Percentiles rank a stretch among this genome's conserved stretches.
phyloP scores from a whole-genome alignment of 192 early-diverging fungal species.

The Coemansia sp. region DNA sequence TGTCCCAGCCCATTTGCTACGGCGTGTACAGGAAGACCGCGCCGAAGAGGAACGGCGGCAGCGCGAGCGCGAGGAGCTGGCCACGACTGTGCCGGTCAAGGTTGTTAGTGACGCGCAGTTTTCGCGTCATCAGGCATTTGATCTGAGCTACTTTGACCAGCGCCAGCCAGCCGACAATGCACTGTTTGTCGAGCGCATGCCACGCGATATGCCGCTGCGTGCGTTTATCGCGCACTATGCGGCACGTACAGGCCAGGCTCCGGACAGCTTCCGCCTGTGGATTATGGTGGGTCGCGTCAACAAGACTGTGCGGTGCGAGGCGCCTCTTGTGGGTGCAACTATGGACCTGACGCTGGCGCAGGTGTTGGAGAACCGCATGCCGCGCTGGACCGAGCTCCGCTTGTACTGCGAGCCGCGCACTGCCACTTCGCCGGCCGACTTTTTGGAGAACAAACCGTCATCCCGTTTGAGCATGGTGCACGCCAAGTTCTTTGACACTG shows the following conservation, averaged over 20 bases:
- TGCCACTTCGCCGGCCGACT: slow-evolving; percentile 14
- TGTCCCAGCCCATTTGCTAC: slow-evolving; percentile 78
- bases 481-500: slow-evolving; percentile 82
- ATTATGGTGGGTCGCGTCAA: slow-evolving; percentile 85
- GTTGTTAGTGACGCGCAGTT: slow-evolving; percentile 72
- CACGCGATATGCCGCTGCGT: slow-evolving; percentile 29
- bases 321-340: slow-evolving; percentile 42
- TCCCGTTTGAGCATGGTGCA: slow-evolving; percentile 64
- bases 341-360: slow-evolving; percentile 32
- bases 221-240: slow-evolving; percentile 59
- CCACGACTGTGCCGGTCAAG: slow-evolving; percentile 51
- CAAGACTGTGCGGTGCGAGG: slow-evolving; percentile 83
- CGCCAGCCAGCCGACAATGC: slow-evolving; percentile 38
- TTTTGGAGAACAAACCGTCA: slow-evolving; percentile 7
- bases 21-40: slow-evolving; percentile 67
- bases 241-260: slow-evolving; percentile 41
- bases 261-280: slow-evolving; percentile 78
- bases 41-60: slow-evolving; percentile 56
- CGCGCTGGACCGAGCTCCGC: slow-evolving; percentile 47
- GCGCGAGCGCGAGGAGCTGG: slow-evolving; percentile 70
- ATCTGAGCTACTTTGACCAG: slow-evolving; percentile 76
- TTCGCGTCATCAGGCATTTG: slow-evolving; percentile 76
- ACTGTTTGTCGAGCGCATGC: slow-evolving; percentile 39
- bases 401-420: slow-evolving; percentile 53
- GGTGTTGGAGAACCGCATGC: slow-evolving; percentile 33